Percentiles rank a stretch among this genome's conserved stretches.
phyloP scores from a whole-genome alignment of 768 basidiomycete genomes.

The Phanerodontia chrysosporium region DNA sequence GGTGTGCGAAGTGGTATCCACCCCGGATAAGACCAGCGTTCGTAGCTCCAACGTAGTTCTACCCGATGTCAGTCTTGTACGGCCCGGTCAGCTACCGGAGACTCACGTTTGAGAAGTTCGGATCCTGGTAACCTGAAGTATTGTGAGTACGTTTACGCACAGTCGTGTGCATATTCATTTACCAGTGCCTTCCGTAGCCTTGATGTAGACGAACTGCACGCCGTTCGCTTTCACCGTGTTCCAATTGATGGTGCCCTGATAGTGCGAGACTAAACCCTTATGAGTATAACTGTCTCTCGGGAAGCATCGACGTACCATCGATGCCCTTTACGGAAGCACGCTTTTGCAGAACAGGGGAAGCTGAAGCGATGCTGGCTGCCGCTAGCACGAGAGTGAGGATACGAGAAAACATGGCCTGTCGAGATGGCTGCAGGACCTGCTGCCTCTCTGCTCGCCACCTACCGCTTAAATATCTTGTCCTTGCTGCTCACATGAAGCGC shows the following conservation, averaged over 20 bases:
- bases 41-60: slow-evolving; percentile 54
- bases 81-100: neutral
- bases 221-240: slow-evolving; percentile 46
- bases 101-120: slow-evolving; percentile 34
- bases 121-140: slow-evolving; percentile 33
- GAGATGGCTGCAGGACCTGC: neutral
- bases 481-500: neutral
- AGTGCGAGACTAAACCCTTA: slow-evolving; percentile 36
- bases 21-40: slow-evolving; percentile 55
- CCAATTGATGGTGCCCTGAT: slow-evolving; percentile 50
- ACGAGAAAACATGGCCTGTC: slow-evolving; percentile 1
- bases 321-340: slow-evolving; percentile 11
- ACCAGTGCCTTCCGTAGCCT: slow-evolving; percentile 65
- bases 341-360: slow-evolving; percentile 3
- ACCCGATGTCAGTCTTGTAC: neutral
- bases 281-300: neutral
- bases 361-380: slow-evolving; percentile 5
- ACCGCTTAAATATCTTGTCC: neutral
- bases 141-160: neutral
- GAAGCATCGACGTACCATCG: slow-evolving; percentile 3
- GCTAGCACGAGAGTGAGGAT: slow-evolving; percentile 2
- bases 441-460: neutral
- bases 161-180: neutral
- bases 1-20: slow-evolving; percentile 57
- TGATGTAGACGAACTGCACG: slow-evolving; percentile 56